Conservation (phyloP, 1,139 yeast genomes). For the Saccharomyces hybrid region DNA sequence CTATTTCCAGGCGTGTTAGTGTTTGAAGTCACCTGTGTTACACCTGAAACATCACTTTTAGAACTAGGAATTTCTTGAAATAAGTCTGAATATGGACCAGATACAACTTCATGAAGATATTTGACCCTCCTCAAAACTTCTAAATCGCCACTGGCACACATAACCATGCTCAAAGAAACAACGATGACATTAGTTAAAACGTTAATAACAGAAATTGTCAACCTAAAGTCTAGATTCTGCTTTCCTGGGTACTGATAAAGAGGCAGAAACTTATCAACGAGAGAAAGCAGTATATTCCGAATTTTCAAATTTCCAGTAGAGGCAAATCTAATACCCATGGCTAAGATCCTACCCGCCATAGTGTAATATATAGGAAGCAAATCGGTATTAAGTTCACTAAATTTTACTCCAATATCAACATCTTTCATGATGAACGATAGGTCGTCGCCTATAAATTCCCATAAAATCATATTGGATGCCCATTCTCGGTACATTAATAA, state of each 20-base stretch:
- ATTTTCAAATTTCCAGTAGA: slow-evolving; percentile 56
- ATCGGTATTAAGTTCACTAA: slow-evolving; percentile 47
- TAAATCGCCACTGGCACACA: slow-evolving; percentile 91
- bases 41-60: neutral
- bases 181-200: slow-evolving; percentile 55
- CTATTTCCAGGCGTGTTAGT: neutral
- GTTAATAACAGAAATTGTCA: slow-evolving; percentile 51
- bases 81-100: slow-evolving; percentile 26
- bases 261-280: slow-evolving; percentile 56
- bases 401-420: slow-evolving; percentile 19
- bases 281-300: slow-evolving; percentile 50
- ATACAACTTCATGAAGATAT: slow-evolving; percentile 47
- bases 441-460: slow-evolving; percentile 56
- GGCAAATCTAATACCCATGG: slow-evolving; percentile 72
- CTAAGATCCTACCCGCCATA: slow-evolving; percentile 66
- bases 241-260: slow-evolving; percentile 42
- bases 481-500: slow-evolving; percentile 60
- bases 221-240: slow-evolving; percentile 50
- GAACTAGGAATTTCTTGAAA: slow-evolving; percentile 9
- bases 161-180: slow-evolving; percentile 60
- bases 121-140: slow-evolving; percentile 68
- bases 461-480: slow-evolving; percentile 65
- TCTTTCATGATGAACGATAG: slow-evolving; percentile 49
- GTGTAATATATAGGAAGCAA: slow-evolving; percentile 58
- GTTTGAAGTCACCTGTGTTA: neutral